Evolutionary conservation across 176 grass and related monocot species (phyloP).

Genomic region (Elymus sibiricus): DNA sequence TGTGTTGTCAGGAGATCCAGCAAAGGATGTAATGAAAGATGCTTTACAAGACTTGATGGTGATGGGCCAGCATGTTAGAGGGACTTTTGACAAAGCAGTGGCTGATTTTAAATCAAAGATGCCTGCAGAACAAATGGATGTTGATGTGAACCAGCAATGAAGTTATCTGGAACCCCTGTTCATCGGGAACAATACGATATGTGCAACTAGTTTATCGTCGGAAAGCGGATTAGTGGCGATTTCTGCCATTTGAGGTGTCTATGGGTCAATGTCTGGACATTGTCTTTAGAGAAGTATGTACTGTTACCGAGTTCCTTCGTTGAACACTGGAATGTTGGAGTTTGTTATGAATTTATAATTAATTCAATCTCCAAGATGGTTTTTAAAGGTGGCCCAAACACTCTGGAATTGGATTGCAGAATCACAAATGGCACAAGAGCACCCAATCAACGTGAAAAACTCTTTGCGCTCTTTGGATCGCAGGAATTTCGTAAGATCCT

Average conservation of each 20-base stretch:
- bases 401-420: neutral
- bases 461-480: neutral
- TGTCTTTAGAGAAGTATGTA: neutral
- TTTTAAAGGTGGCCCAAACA: neutral
- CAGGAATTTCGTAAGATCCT: neutral
- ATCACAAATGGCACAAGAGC: neutral
- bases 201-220: neutral
- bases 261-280: neutral
- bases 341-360: neutral
- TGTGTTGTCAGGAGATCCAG: slow-evolving; percentile 48
- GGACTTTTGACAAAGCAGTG: slow-evolving; percentile 49
- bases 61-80: slow-evolving; percentile 60
- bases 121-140: slow-evolving; percentile 25
- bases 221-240: neutral
- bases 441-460: neutral
- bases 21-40: slow-evolving; percentile 79
- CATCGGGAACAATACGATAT: neutral
- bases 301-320: neutral
- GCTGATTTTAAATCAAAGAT: slow-evolving; percentile 38
- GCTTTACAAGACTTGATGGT: slow-evolving; percentile 50
- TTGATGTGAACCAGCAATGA: slow-evolving; percentile 20
- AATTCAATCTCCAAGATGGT: neutral
- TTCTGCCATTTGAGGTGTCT: neutral
- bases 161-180: neutral
- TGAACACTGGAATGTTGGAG: neutral